A percentile compares a stretch with the other conserved stretches of the same genome.
phyloP scores from a whole-genome alignment of 2,329 filamentous ascomycete species.

The Penicillium hesseltinei region DNA sequence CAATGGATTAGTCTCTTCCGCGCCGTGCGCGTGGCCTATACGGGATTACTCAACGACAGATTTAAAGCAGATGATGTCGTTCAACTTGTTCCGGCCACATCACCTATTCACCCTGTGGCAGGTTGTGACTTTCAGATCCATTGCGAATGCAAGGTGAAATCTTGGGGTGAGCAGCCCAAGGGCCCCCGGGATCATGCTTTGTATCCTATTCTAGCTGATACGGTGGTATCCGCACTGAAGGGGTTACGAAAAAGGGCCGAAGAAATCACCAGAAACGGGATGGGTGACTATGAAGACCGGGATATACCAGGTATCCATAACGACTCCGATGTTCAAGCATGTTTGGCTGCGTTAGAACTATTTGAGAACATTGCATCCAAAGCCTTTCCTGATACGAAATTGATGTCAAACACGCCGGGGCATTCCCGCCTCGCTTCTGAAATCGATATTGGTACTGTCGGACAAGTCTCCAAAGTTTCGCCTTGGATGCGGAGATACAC shows the following conservation, averaged over 20 bases:
- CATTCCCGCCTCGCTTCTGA: not conserved
- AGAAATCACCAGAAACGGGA: not conserved
- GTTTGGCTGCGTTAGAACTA: not conserved
- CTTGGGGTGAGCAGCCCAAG: not conserved
- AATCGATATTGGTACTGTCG: not conserved
- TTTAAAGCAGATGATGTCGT: not conserved
- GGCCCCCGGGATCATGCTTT: not conserved
- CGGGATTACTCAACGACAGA: not conserved
- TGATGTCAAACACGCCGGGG: not conserved
- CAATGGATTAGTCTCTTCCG: conserved; percentile 1
- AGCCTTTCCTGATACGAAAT: not conserved
- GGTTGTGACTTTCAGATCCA: not conserved
- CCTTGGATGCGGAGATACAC: conserved; percentile 2
- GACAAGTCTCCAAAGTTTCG: not conserved
- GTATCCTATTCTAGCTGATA: not conserved
- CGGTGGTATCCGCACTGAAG: not conserved
- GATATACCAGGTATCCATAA: too few relatives aligned
- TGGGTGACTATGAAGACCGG: not conserved
- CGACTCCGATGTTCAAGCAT: not conserved
- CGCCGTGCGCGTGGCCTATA: not conserved
- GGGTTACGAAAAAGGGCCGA: not conserved
- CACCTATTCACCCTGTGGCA: not conserved
- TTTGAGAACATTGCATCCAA: not conserved
- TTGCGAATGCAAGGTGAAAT: not conserved
- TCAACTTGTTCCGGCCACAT: too few relatives aligned